Base-by-base conservation (phyloP, 441 rosid species). In the Raphanus hybrid region DNA sequence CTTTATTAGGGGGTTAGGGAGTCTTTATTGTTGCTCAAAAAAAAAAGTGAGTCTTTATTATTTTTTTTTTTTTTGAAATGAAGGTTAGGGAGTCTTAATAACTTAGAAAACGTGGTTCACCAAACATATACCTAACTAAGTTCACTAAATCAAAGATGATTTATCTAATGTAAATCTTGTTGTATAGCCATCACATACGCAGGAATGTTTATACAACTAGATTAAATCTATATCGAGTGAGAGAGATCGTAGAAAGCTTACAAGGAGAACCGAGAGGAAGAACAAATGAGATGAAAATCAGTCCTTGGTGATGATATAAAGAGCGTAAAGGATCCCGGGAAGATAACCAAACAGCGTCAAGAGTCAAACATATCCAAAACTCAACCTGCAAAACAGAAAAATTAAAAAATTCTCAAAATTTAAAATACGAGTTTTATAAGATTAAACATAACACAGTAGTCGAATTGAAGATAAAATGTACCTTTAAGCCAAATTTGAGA, bases 321-420 rank as follows among this genome's bases (percentile, higher is more conserved):
- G 64, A 32, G 98, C 97, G 68, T 94, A 94, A 14, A 92, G 82
- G 76, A 94, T 94, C 29, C 97, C 98, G 35, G 98, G 97, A 43
- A 94, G 3, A 66, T 87, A 94, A 1, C 98, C 97, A 0, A 92
- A 69, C n/a, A 94, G 9, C n/a, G 97, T 92, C 52, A 94, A 84
- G 1, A 91, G n/a, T 2, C 81, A 94, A 85, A 82, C 97, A 94
- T 79, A 94, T 91, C 97, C 98, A 94, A 68, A 94, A 92, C 87
- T 92, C 96, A 65, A 45, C 82, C 97, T 93, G 86, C 68, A 71
- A 29, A 37, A 50, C 66, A 1, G 2, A 52, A 3, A 8, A 20
- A 69, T 52, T 14, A n/a, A 54, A 0, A 43, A 12, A 7, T 1
- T 23, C 73, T 67, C 8, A 0, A 39, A 26, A 15, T 18, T 11